These are phyloP conservation scores for Fomes fomentarius DNA, from an alignment of 1,284 basidiomycete species.

Conservation along the genomic window DNA sequence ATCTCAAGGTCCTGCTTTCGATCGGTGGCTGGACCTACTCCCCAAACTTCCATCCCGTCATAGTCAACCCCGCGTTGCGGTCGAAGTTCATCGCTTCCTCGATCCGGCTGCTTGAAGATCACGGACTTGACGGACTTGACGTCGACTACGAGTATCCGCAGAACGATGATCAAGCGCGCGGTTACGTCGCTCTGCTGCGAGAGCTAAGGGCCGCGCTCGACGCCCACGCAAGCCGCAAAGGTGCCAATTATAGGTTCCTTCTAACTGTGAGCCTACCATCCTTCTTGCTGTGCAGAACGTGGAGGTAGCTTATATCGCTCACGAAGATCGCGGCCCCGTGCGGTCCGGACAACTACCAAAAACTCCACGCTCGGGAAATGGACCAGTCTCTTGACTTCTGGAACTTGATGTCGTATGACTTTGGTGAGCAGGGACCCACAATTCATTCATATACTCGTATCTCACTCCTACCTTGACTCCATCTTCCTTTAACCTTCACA, in stretches of 20 bases:
- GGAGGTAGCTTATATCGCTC: conserved; percentile 2
- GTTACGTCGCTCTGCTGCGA: conserved; percentile 72
- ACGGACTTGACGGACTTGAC: conserved; percentile 70
- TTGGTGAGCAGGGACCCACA: conserved; percentile 50
- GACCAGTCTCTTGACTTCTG: conserved; percentile 89
- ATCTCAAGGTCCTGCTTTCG: conserved; percentile 84
- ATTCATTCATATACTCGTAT: neutral
- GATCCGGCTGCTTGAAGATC: conserved; percentile 79
- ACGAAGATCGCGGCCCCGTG: conserved; percentile 88
- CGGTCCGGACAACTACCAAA: conserved; percentile 85
- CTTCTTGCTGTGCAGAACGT: conserved; percentile 6
- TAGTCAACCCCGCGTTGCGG: conserved; percentile 64
- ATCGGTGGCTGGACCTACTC: conserved; percentile 95
- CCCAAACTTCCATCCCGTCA: conserved; percentile 75
- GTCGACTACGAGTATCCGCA: conserved; percentile 88
- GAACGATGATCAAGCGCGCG: conserved; percentile 69
- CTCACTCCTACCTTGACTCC: conserved; percentile 1
- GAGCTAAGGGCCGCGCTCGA: conserved; percentile 76
- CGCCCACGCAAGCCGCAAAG: conserved; percentile 61
- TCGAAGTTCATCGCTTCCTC: conserved; percentile 80
- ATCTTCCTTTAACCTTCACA: conserved; percentile 7
- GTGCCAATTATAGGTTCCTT: conserved; percentile 65
- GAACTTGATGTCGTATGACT: conserved; percentile 96
- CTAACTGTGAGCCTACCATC: conserved; percentile 60
- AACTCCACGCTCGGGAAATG: conserved; percentile 83